Base-by-base conservation (phyloP, 225 moss, liverwort and hornwort species). In the Asterella californica region DNA sequence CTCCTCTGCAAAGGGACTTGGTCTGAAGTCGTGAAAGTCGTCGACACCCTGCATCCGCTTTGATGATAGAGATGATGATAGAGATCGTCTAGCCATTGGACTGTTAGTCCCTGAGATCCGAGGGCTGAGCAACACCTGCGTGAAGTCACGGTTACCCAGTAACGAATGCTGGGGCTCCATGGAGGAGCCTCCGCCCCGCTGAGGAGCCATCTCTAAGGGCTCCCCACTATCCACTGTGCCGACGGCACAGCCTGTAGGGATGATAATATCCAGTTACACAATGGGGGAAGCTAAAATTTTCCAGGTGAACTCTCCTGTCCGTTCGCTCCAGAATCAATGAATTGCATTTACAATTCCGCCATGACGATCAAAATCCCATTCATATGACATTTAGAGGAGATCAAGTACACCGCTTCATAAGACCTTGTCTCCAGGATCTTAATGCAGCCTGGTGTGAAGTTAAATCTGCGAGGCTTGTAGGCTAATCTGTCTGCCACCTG, bases 41-140 rank as follows among this genome's bases (percentile, higher is more conserved):
- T 74, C 74, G 29, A 52, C 74, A 24, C 79, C 88, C 60, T 79
- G 87, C 59, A 78, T 76, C 52, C 86, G 82, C 70, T 90, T 92
- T 48, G 83, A 74, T 36, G 67, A 67, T 36, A 67, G 15, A 36
- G 67, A 67, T n/a, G 71, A 25, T 45, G 87, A 84, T 19, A 83
- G 45, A 19, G 84, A 32, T 71, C 94, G 89, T 48, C 96, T 85
- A 70, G 90, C 90, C 72, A 92, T 81, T 11, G 96, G 92, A 50
- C 94, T 94, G 76, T 86, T 88, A 36, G 82, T 82, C 12, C 90
- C 91, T 10, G 85, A 85, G 70, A 89, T 78, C 24, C 96, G 88
- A 6, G 96, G 96, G 75, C 96, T 96, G 6, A 94, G 79, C 29
- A 94, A 79, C 33, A 96, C 94, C 63, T 86, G 91, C 0, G 96